These are phyloP conservation scores for Pleurotus pulmonarius DNA, from an alignment of 768 basidiomycete genomes.

Conservation along the genomic window DNA sequence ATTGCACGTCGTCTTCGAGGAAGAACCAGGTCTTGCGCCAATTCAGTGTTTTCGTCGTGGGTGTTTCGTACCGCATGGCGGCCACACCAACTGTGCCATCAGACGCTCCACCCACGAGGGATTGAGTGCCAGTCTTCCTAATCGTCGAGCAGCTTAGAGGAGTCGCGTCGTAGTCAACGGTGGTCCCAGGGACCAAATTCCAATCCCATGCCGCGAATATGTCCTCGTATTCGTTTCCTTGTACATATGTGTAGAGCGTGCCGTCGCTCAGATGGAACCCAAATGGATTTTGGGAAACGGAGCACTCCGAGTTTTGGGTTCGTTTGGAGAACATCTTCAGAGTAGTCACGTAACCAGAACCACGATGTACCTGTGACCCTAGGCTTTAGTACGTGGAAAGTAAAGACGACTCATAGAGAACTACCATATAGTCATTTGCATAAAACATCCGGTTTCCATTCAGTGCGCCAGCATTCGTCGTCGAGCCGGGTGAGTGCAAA, in stretches of 20 bases:
- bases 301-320: slow-evolving; percentile 44
- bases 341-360: slow-evolving; percentile 36
- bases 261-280: slow-evolving; percentile 53
- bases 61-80: slow-evolving; percentile 32
- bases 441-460: slow-evolving; percentile 44
- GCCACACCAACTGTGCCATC: slow-evolving; percentile 27
- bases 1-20: slow-evolving; percentile 27
- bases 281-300: slow-evolving; percentile 40
- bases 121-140: slow-evolving; percentile 17
- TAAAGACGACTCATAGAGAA: neutral
- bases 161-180: slow-evolving; percentile 27
- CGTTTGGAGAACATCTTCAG: slow-evolving; percentile 41
- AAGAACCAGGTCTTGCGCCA: slow-evolving; percentile 36
- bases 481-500: slow-evolving; percentile 19
- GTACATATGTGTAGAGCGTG: slow-evolving; percentile 42
- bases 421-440: slow-evolving; percentile 45
- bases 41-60: slow-evolving; percentile 21
- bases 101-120: slow-evolving; percentile 31
- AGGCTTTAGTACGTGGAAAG: neutral
- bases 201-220: slow-evolving; percentile 55
- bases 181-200: slow-evolving; percentile 51
- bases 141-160: slow-evolving; percentile 19
- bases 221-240: slow-evolving; percentile 41
- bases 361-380: slow-evolving; percentile 37
- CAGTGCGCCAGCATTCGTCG: slow-evolving; percentile 35